Conservation (phyloP, 345 rosid species). For the Sonneratia alba region DNA sequence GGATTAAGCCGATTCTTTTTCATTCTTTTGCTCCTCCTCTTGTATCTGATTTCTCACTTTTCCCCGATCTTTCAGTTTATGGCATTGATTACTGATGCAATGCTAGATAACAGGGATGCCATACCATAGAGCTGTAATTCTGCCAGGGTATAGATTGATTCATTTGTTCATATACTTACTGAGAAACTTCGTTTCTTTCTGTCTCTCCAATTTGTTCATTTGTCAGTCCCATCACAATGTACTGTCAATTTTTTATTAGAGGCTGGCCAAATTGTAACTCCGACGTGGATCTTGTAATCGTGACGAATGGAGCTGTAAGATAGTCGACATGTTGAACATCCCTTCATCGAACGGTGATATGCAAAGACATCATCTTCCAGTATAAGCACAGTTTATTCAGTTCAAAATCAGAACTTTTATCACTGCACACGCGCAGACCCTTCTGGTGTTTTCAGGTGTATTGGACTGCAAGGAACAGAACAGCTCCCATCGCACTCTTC, state of each 20-base stretch:
- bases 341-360: not conserved
- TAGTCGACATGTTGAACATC: not conserved
- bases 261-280: too few relatives aligned
- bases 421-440: too few relatives aligned
- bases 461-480: too few relatives aligned
- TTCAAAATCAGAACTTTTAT: too few relatives aligned
- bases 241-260: not conserved
- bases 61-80: not conserved
- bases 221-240: not conserved
- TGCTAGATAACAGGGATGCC: conserved; percentile 20
- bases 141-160: conserved; percentile 22
- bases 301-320: not conserved
- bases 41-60: not conserved
- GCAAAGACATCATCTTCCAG: not conserved
- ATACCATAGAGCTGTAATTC: conserved; percentile 34
- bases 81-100: conserved; percentile 7
- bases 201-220: not conserved
- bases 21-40: not conserved
- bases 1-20: conserved; percentile 9
- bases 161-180: conserved; percentile 5
- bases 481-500: too few relatives aligned
- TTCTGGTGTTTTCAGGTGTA: too few relatives aligned
- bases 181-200: not conserved
- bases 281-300: not conserved
- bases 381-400: too few relatives aligned